phyloP scores from a whole-genome alignment of 495 filamentous ascomycete genomes.

The Penicillium mononematosum region DNA sequence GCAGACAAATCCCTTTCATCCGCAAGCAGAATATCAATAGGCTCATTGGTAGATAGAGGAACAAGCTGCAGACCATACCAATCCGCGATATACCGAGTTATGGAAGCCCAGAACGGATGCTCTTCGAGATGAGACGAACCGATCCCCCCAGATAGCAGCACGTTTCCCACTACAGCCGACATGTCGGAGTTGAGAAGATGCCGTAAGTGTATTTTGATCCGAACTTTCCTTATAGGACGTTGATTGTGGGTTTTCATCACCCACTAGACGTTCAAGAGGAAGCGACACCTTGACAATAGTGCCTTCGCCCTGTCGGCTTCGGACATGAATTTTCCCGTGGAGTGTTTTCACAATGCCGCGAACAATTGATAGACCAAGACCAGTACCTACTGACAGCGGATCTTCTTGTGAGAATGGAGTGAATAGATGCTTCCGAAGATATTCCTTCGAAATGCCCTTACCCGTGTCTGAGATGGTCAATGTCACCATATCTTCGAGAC shows the following conservation, averaged over 20 bases:
- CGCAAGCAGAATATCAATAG: conserved; percentile 36
- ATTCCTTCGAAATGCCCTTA: conserved; percentile 47
- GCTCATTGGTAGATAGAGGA: conserved; percentile 22
- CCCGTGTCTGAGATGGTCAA: conserved; percentile 46
- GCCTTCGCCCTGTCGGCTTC: conserved; percentile 45
- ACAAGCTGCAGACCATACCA: conserved; percentile 44
- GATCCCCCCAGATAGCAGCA: conserved; percentile 25
- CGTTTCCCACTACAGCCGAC: conserved; percentile 12
- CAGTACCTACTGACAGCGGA: conserved; percentile 41
- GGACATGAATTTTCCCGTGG: conserved; percentile 47
- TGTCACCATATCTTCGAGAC: conserved; percentile 34
- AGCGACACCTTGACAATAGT: conserved; percentile 49
- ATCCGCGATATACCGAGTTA: conserved; percentile 30
- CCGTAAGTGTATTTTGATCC: conserved; percentile 8
- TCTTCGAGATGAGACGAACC: conserved; percentile 1
- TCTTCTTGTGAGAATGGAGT: conserved; percentile 49
- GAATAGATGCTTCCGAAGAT: conserved; percentile 40
- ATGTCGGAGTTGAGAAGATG: conserved; percentile 19
- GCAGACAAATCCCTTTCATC: conserved; percentile 30
- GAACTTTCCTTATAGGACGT: not conserved
- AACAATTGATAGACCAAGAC: conserved; percentile 51
- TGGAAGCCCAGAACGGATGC: conserved; percentile 12
- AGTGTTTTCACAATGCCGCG: conserved; percentile 49
- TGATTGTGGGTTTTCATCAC: conserved; percentile 9
- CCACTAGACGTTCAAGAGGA: conserved; percentile 33